Evolutionary conservation across 139 green algal genomes (phyloP), one percentile per base, ranked within the genome.

Genomic region (Chlorokybus atmophyticus): DNA sequence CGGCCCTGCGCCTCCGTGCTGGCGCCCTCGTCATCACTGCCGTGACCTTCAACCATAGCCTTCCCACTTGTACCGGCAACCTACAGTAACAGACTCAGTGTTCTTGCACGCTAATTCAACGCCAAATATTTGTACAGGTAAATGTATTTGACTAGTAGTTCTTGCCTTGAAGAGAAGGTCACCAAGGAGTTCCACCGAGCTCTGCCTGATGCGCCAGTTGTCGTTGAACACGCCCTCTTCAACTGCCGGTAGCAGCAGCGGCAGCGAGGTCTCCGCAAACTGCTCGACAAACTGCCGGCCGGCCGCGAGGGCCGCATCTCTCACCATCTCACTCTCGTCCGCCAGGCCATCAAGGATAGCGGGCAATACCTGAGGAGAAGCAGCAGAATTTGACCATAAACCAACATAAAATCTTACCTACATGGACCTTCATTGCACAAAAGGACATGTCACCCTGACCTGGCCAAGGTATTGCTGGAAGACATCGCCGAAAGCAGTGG

Each of bases 171-270:
- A 98, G 21, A 98, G 79, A 68, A 98, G 76, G 55, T 93, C 83
- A 14, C 90, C 90, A 32, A 95, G 79, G 30, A 98, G 79, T 70
- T 97, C 86, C 31, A 95, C 74, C 4, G 77, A 87, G 28, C 69
- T 81, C 74, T 98, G 86, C 3, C 90, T 51, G 70, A 98, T 97
- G 59, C 90, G 84, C 90, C 90, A 96, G 70, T 90, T 94, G 51
- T 77, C 71, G 32, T 71, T 64, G 39, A 83, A 72, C 0, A 93
- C 76, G n/a, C 86, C 86, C 30, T 81, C 74, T 76, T 95, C 90
- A 41, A 98, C 79, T 1, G 81, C 82, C 3, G 88, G 90, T 64
- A 98, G 80, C 62, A 98, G 73, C 62, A 95, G 66, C n/a, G 75
- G 62, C 54, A 95, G 66, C 2, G 61, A 56, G 7, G 55, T 78